Conservation (phyloP, 1,284 basidiomycete genomes). For the Melampsora occidentalis region DNA sequence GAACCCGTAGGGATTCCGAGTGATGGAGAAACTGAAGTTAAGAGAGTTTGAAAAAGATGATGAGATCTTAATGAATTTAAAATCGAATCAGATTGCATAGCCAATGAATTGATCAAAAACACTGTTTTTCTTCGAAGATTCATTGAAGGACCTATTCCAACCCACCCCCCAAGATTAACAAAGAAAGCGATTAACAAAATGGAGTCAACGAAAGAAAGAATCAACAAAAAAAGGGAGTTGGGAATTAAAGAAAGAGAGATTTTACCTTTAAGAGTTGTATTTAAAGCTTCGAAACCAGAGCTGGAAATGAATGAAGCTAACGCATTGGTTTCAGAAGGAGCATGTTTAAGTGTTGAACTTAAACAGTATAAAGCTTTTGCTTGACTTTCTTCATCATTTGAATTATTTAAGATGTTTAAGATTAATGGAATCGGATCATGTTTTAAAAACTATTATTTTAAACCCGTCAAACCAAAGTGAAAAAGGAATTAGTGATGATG, state of each 20-base stretch:
- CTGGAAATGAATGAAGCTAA: constrained; percentile 11
- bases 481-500: background rate
- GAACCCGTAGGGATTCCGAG: constrained; percentile 33
- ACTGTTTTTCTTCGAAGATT: constrained; percentile 35
- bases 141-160: constrained; percentile 26
- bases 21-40: constrained; percentile 29
- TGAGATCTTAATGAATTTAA: constrained; percentile 27
- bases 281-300: constrained; percentile 26
- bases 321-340: constrained; percentile 16
- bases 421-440: constrained; percentile 35
- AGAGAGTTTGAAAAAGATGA: constrained; percentile 23
- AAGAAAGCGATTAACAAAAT: background rate
- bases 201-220: background rate
- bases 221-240: background rate
- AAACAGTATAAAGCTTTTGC: constrained; percentile 42
- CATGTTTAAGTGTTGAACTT: constrained; percentile 35
- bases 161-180: background rate
- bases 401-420: constrained; percentile 24
- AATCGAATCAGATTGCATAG: constrained; percentile 15
- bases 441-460: constrained; percentile 31
- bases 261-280: constrained; percentile 11
- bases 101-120: constrained; percentile 34
- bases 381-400: constrained; percentile 12
- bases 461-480: background rate
- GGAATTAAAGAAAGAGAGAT: background rate